phyloP scores from a whole-genome alignment of 176 grass and related monocot genomes.

The Carex kokanica region DNA sequence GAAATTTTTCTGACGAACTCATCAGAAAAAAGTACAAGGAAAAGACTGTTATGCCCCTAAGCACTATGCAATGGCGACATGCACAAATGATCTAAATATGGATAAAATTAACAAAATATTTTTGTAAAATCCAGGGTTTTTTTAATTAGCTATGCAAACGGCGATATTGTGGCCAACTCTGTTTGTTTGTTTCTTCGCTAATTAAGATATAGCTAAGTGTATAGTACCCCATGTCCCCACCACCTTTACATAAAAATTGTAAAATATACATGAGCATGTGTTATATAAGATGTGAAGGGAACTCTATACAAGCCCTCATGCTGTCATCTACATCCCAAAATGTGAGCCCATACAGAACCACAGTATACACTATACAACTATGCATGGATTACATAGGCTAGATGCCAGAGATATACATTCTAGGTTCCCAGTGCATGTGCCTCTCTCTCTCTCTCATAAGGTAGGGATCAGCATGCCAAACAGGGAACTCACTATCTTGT shows the following conservation, averaged over 20 bases:
- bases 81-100: not conserved
- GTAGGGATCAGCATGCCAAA: not conserved
- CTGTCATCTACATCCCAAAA: not conserved
- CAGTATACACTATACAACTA: constrained; percentile 1
- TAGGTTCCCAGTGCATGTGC: not conserved
- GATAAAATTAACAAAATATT: not conserved
- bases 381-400: not conserved
- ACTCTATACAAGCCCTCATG: not conserved
- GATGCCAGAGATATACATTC: not conserved
- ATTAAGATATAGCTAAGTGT: not conserved
- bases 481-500: not conserved
- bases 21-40: not conserved
- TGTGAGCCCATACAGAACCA: not conserved
- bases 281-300: not conserved
- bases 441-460: not conserved
- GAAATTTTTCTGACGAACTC: too few species aligned
- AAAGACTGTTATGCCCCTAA: not conserved
- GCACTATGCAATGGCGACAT: not conserved
- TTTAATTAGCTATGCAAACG: not conserved
- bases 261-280: not conserved
- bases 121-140: not conserved
- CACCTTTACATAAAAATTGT: not conserved
- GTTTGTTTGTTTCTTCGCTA: constrained; percentile 1
- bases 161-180: not conserved
- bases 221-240: not conserved